Evolutionary conservation across 208 protist species (phyloP), one percentile per base, ranked within the genome.

Genomic region (Trichomonas gallinae): DNA sequence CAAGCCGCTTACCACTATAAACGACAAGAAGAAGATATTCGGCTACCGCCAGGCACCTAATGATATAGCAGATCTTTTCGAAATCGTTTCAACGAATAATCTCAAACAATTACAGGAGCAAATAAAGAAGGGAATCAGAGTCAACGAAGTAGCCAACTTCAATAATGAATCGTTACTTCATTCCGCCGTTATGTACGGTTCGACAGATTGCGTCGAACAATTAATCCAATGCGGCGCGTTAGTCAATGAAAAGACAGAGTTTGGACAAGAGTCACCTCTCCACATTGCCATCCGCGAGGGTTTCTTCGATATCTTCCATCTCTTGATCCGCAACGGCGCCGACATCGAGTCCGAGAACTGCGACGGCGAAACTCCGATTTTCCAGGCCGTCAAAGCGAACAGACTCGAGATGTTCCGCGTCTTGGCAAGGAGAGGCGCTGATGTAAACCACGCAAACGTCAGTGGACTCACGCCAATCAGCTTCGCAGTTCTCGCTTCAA

Each of bases 351-450:
- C 11, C 6, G 8, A 23, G 11, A 89, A 89, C 31, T 21, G 3
- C 6, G 83, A 89, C n/a, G 83, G 83, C 44, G 83, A 89, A 89
- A 34, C 23, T 45, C 83, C 83, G 31, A 15, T 89, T n/a, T 89
- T 89, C 26, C 23, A 15, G 11, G 83, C 83, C 10, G 83, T 89
- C 48, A 89, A 89, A 89, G 44, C 15, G 31, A 40, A 48, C 23
- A 45, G 83, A 48, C 13, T 89, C n/a, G 83, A 89, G 48, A 89
- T 89, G 83, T 89, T 89, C 26, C 83, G 83, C n/a, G 40, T 89
- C 9, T 34, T 89, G 15, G 40, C n/a, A n/a, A 0, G 40, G 9
- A 89, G 48, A 48, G 83, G 83, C n/a, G 83, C 83, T 48, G 40
- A 89, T 89, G 40, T 89, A 11, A 89, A 89, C 48, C 11, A 48